Evolutionary conservation across 176 grass and related monocot species (phyloP).

Genomic region (Eragrostis nindensis): DNA sequence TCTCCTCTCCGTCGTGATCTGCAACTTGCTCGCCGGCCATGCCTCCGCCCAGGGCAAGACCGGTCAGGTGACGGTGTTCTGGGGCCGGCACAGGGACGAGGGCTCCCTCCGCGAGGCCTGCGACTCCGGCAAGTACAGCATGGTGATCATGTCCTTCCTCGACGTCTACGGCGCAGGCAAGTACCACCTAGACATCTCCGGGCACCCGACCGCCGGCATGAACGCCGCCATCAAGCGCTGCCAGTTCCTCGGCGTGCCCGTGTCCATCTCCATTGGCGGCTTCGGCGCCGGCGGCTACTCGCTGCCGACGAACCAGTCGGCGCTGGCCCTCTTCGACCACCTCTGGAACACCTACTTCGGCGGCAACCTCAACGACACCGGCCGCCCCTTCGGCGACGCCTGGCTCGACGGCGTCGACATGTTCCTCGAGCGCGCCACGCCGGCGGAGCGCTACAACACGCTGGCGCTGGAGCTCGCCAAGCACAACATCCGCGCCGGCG

Average conservation of each 20-base stretch:
- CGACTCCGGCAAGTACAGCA: slow-evolving; percentile 35
- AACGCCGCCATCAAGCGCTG: slow-evolving; percentile 43
- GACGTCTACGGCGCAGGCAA: slow-evolving; percentile 18
- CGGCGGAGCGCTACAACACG: background rate
- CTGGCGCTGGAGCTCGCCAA: slow-evolving; percentile 26
- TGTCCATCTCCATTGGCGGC: slow-evolving; percentile 41
- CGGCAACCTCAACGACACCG: background rate
- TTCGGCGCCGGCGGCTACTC: background rate
- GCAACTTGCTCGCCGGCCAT: background rate
- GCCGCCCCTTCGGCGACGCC: slow-evolving; percentile 23
- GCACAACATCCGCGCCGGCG: slow-evolving; percentile 22
- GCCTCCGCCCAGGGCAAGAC: background rate
- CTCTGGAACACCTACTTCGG: slow-evolving; percentile 45
- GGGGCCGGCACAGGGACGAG: slow-evolving; percentile 33
- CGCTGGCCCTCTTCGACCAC: slow-evolving; percentile 27
- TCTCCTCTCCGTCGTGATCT: background rate
- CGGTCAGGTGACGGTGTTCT: slow-evolving; percentile 35
- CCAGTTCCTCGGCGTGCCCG: slow-evolving; percentile 22
- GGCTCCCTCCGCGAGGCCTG: slow-evolving; percentile 27
- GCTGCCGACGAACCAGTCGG: background rate
- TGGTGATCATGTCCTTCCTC: slow-evolving; percentile 36
- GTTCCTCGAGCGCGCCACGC: slow-evolving; percentile 16
- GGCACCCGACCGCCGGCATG: slow-evolving; percentile 16
- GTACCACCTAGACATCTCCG: slow-evolving; percentile 35
- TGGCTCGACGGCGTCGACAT: slow-evolving; percentile 40